Evolutionary conservation across 2,329 filamentous ascomycete genomes (phyloP).

Genomic region (Fusarium protoensiforme): DNA sequence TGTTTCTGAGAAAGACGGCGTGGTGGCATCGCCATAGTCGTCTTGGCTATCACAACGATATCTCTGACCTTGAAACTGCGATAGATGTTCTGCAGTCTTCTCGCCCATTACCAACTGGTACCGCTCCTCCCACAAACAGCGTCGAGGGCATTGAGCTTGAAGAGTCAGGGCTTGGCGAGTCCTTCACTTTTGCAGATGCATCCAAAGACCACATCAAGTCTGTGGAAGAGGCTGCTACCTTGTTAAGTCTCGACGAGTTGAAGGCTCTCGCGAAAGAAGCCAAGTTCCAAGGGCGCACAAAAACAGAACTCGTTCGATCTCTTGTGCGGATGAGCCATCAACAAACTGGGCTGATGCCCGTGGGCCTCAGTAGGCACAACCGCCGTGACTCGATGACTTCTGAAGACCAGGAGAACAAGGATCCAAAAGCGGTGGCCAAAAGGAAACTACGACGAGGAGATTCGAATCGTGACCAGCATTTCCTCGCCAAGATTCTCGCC

Average conservation of each 20-base stretch:
- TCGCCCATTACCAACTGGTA: conserved; percentile 63
- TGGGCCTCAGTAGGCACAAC: conserved; percentile 73
- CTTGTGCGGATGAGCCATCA: conserved; percentile 78
- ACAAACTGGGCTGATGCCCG: conserved; percentile 79
- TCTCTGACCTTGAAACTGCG: conserved; percentile 76
- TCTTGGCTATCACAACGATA: conserved; percentile 84
- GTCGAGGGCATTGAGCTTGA: conserved; percentile 52
- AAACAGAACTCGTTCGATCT: conserved; percentile 80
- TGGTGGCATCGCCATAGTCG: conserved; percentile 88
- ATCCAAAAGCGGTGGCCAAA: conserved; percentile 2
- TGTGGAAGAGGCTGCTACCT: conserved; percentile 83
- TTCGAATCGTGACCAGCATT: conserved; percentile 77
- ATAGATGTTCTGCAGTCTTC: conserved; percentile 71
- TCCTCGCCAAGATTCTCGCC: conserved; percentile 79
- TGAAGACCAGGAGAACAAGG: conserved; percentile 52
- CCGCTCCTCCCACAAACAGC: conserved; percentile 18
- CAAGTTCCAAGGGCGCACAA: conserved; percentile 89
- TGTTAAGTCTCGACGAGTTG: conserved; percentile 89
- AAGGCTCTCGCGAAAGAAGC: conserved; percentile 86
- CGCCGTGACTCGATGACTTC: conserved; percentile 66
- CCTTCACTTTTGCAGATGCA: conserved; percentile 83
- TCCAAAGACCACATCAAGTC: conserved; percentile 79
- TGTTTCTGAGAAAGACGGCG: conserved; percentile 92
- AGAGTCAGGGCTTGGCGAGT: conserved; percentile 59
- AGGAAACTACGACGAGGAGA: conserved; percentile 43